Evolutionary conservation across 768 basidiomycete genomes (phyloP).

Genomic region (Suillus brevipes): DNA sequence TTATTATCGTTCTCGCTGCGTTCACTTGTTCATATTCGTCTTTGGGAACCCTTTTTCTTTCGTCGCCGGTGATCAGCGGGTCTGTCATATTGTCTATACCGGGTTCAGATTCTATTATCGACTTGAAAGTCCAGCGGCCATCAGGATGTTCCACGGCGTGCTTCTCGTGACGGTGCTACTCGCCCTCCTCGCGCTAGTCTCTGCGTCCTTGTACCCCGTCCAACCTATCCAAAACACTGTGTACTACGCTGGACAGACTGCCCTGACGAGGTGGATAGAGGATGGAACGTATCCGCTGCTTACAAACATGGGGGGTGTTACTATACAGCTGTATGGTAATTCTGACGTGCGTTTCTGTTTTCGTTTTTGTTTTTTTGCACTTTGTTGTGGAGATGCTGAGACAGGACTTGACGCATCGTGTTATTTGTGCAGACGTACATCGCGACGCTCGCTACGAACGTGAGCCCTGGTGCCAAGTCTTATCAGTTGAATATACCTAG

Average conservation of each 20-base stretch:
- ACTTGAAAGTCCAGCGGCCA: not conserved
- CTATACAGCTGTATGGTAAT: conserved; percentile 47
- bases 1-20: not conserved
- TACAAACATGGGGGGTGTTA: conserved; percentile 40
- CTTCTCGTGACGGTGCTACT: not conserved
- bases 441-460: conserved; percentile 42
- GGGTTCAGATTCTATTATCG: not conserved
- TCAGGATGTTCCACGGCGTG: conserved; percentile 8
- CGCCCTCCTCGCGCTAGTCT: conserved; percentile 15
- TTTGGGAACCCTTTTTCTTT: not conserved
- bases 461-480: conserved; percentile 36
- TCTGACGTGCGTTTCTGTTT: conserved; percentile 38
- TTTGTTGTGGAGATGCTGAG: not conserved
- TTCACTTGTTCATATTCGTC: not conserved
- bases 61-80: conserved; percentile 25
- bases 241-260: conserved; percentile 44
- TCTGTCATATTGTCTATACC: conserved; percentile 19
- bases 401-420: not conserved
- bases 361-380: no score
- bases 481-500: conserved; percentile 32
- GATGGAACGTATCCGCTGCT: conserved; percentile 43
- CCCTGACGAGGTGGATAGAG: conserved; percentile 51
- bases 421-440: conserved; percentile 38
- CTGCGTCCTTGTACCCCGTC: conserved; percentile 50
- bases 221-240: conserved; percentile 47